These are phyloP conservation scores for Bacidia rubella DNA, from an alignment of 495 filamentous ascomycete genomes.

Conservation along the genomic window DNA sequence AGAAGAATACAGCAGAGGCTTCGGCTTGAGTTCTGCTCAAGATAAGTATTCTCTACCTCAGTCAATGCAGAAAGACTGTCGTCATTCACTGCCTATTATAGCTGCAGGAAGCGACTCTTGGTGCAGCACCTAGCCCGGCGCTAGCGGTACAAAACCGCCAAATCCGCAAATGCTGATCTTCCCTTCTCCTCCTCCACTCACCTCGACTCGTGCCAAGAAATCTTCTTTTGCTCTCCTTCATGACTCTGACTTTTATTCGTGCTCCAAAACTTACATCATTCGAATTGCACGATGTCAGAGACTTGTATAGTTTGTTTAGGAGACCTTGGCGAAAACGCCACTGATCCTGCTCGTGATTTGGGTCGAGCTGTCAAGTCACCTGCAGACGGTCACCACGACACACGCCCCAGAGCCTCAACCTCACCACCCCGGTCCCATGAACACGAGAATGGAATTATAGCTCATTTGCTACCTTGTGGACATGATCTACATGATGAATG, in stretches of 20 bases:
- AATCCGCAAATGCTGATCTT: constrained; percentile 2
- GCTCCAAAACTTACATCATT: constrained; percentile 10
- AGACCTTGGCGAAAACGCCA: constrained; percentile 56
- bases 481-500: constrained; percentile 88
- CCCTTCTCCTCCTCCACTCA: constrained; percentile 4
- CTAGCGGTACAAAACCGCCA: constrained; percentile 8
- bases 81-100: constrained; percentile 3
- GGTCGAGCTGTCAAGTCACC: constrained; percentile 35
- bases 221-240: constrained; percentile 10
- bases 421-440: constrained; percentile 19
- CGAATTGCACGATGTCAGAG: constrained; percentile 52
- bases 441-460: constrained; percentile 40
- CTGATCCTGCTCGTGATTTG: constrained; percentile 34
- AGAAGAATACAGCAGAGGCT: too few relatives aligned
- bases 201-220: constrained; percentile 9
- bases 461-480: constrained; percentile 59
- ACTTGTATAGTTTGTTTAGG: constrained; percentile 95
- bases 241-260: constrained; percentile 9
- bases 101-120: not conserved
- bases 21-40: too few relatives aligned
- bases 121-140: not conserved
- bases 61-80: not conserved
- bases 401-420: constrained; percentile 24
- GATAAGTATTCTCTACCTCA: not conserved
- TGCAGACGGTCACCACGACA: constrained; percentile 22